These are phyloP conservation scores for Paramyrothecium sp. DNA, from an alignment of 2,329 filamentous ascomycete genomes.

Conservation along the genomic window DNA sequence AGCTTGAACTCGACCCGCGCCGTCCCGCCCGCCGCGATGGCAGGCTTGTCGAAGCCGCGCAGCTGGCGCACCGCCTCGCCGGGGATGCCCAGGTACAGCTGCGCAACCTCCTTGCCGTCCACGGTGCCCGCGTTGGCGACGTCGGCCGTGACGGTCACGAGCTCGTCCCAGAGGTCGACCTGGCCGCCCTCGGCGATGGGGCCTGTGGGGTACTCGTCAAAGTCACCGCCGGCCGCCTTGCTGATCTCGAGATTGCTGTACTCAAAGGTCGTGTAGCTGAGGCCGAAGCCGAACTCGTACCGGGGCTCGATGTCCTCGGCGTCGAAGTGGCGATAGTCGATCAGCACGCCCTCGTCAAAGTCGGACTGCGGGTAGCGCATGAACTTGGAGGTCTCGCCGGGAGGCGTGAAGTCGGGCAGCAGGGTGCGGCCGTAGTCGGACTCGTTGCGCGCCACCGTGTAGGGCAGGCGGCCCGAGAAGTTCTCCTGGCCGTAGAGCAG, in stretches of 20 bases:
- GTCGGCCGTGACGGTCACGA: constrained; percentile 56
- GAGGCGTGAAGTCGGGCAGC: constrained; percentile 38
- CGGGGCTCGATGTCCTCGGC: constrained; percentile 40
- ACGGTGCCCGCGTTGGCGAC: constrained; percentile 63
- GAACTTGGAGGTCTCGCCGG: constrained; percentile 29
- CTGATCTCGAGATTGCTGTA: constrained; percentile 28
- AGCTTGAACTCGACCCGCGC: constrained; percentile 49
- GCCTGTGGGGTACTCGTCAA: constrained; percentile 1
- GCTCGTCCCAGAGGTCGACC: constrained; percentile 60
- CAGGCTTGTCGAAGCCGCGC: constrained; percentile 59
- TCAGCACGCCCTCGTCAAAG: constrained; percentile 52
- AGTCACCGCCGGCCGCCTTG: constrained; percentile 1
- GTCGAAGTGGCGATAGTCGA: constrained; percentile 57
- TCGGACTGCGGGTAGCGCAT: constrained; percentile 55
- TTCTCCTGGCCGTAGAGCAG: constrained; percentile 56
- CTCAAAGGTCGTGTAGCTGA: constrained; percentile 54
- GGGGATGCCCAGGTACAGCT: constrained; percentile 63
- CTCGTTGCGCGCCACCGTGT: constrained; percentile 56
- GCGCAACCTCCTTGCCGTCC: constrained; percentile 49
- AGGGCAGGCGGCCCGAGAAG: constrained; percentile 59
- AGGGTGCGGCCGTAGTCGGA: constrained; percentile 42
- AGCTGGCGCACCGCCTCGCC: constrained; percentile 58
- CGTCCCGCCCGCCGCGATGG: constrained; percentile 28
- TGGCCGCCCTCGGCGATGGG: constrained; percentile 1
- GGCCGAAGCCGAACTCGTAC: constrained; percentile 55